Evolutionary conservation across 208 protist genomes (phyloP).

Genomic region (Strigomonas culicis): DNA sequence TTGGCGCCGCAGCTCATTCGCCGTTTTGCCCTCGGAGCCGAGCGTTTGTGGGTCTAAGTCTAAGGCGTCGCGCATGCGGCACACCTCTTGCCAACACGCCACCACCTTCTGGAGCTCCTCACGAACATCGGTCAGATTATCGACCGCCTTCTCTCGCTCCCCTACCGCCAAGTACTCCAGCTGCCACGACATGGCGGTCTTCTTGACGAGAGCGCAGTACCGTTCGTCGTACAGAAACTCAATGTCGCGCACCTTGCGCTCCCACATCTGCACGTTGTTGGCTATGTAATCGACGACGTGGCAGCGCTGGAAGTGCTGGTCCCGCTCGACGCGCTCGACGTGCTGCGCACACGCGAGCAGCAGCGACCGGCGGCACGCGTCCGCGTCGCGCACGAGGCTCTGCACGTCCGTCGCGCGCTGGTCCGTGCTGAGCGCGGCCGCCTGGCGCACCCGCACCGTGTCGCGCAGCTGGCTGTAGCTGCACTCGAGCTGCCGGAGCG

Average conservation of each 20-base stretch:
- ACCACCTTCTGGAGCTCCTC: slow-evolving; percentile 41
- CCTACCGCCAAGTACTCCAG: slow-evolving; percentile 59
- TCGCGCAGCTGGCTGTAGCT: slow-evolving; percentile 52
- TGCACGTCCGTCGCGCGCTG: slow-evolving; percentile 21
- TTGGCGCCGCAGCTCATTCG: background rate
- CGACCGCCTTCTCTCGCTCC: slow-evolving; percentile 56
- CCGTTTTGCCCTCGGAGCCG: slow-evolving; percentile 27
- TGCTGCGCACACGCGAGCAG: slow-evolving; percentile 42
- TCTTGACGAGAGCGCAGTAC: slow-evolving; percentile 32
- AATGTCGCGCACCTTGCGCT: slow-evolving; percentile 55
- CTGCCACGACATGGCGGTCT: slow-evolving; percentile 38
- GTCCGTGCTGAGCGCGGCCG: slow-evolving; percentile 23
- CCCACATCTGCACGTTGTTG: slow-evolving; percentile 50
- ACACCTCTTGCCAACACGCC: slow-evolving; percentile 31
- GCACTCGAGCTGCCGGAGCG: slow-evolving; percentile 47
- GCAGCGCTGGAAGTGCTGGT: slow-evolving; percentile 61
- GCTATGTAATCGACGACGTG: slow-evolving; percentile 34
- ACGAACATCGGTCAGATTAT: slow-evolving; percentile 56
- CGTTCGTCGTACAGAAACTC: slow-evolving; percentile 52
- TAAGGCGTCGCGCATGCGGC: slow-evolving; percentile 12
- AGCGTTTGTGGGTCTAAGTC: slow-evolving; percentile 17
- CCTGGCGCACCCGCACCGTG: slow-evolving; percentile 28
- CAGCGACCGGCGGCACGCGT: slow-evolving; percentile 29
- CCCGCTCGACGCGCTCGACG: slow-evolving; percentile 29
- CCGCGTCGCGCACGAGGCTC: slow-evolving; percentile 28